Evolutionary conservation across 495 filamentous ascomycete genomes (phyloP).

Genomic region (Tuber umbilicatum): DNA sequence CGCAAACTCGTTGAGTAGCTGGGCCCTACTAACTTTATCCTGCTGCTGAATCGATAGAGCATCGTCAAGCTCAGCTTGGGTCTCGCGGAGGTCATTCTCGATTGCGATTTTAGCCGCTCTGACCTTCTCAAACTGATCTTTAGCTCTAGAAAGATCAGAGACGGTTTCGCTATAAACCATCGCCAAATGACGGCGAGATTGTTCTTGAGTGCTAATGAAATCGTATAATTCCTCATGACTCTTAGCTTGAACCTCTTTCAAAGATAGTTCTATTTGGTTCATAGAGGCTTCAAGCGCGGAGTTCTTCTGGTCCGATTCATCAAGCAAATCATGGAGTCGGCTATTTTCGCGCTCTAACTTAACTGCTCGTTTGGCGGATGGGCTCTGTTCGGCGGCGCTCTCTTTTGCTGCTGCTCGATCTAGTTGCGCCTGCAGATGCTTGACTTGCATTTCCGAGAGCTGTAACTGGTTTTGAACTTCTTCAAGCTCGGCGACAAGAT

Average conservation of each 20-base stretch:
- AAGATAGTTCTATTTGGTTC: conserved; percentile 76
- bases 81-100: conserved; percentile 87
- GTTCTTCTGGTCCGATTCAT: conserved; percentile 90
- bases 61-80: conserved; percentile 75
- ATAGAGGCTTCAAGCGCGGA: conserved; percentile 83
- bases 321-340: conserved; percentile 86
- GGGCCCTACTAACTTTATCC: conserved; percentile 71
- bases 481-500: conserved; percentile 83
- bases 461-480: conserved; percentile 92
- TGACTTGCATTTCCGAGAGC: conserved; percentile 91
- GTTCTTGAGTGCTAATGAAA: conserved; percentile 86
- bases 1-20: conserved; percentile 85
- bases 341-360: conserved; percentile 90
- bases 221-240: conserved; percentile 94
- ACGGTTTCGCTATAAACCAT: conserved; percentile 79
- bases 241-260: conserved; percentile 86
- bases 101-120: conserved; percentile 68
- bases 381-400: conserved; percentile 71
- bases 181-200: conserved; percentile 72
- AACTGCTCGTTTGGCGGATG: conserved; percentile 72
- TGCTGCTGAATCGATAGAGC: conserved; percentile 69
- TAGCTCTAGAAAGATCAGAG: conserved; percentile 75
- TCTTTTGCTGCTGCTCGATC: conserved; percentile 55
- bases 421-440: conserved; percentile 84
- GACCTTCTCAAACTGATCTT: conserved; percentile 75